Conservation (phyloP, 2,329 filamentous ascomycete genomes). For the Monilinia fructigena region DNA sequence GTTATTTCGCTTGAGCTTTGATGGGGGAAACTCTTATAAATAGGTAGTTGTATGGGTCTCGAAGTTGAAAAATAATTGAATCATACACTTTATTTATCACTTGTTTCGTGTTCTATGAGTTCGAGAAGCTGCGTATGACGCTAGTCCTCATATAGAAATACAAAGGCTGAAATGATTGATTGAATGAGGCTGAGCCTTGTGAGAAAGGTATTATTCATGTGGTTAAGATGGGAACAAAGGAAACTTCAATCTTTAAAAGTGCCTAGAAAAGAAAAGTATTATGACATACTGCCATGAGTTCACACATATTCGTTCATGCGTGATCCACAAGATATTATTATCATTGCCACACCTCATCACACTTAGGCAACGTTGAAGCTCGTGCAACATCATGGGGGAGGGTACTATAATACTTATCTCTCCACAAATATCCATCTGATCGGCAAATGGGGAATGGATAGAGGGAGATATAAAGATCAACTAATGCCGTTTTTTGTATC, state of each 20-base stretch:
- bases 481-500: slow-evolving; percentile 10
- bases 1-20: slow-evolving; percentile 17
- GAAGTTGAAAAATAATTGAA: slow-evolving; percentile 8
- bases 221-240: neutral
- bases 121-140: slow-evolving; percentile 21
- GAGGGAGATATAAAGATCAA: slow-evolving; percentile 14
- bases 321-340: neutral
- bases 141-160: slow-evolving; percentile 19
- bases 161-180: slow-evolving; percentile 12
- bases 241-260: slow-evolving; percentile 1
- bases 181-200: slow-evolving; percentile 12
- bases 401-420: neutral
- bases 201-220: neutral
- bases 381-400: slow-evolving; percentile 1
- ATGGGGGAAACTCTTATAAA: slow-evolving; percentile 9
- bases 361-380: slow-evolving; percentile 3
- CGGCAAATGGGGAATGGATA: neutral
- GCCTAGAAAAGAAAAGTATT: slow-evolving; percentile 7
- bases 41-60: slow-evolving; percentile 2
- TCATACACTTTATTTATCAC: slow-evolving; percentile 5
- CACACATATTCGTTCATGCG: neutral
- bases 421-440: slow-evolving; percentile 10
- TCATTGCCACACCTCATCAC: neutral
- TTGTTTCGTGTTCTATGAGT: slow-evolving; percentile 13
- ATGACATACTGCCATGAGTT: neutral